Evolutionary conservation across 139 green algal genomes (phyloP), one percentile per base, ranked within the genome.

Genomic region (Micromonas commoda): DNA sequence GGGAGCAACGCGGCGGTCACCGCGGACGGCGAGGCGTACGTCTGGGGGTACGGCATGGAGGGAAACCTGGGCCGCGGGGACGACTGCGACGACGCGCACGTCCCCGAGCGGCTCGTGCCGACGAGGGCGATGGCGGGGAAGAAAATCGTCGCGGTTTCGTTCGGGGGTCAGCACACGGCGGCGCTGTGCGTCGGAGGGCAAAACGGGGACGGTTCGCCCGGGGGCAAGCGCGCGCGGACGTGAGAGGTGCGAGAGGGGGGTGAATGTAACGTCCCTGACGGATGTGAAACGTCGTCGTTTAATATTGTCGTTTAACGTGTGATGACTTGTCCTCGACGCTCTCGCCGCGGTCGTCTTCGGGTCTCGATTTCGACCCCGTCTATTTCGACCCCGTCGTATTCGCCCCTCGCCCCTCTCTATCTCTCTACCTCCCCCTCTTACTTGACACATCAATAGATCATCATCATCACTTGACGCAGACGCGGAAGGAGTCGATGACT

Each of bases 121-220:
- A 72, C 74, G 29, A 80, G 73, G 57, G 9, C 61, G 20, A 70
- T 80, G 61, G 60, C 21, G 16, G 35, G 35, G 13, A 34, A 32
- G 60, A 2, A 16, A 23, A 32, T 80, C 16, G 5, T 5, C 2
- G 33, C n/a, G 21, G 20, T 80, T 3, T 54, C 57, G 33, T 80
- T 80, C 35, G 74, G 74, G 16, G 74, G 74, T 5, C 57, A 73
- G 32, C 74, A 80, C 60, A n/a, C 57, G 9, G 74, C 57, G 54
- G 64, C 64, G n/a, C 13, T 71, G n/a, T 51, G 32, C 13, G 24
- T 71, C 16, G 5, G 16, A 19, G 4, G 4, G 26, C 4, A 68
- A 20, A 20, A 20, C 4, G 16, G 26, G 16, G 61, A 68, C 9
- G 61, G 26, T 4, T 19, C 61, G 61, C n/a, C 26, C 4, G 16